Base-by-base conservation (phyloP, 257 asterid genomes). In the Lantana camara region DNA sequence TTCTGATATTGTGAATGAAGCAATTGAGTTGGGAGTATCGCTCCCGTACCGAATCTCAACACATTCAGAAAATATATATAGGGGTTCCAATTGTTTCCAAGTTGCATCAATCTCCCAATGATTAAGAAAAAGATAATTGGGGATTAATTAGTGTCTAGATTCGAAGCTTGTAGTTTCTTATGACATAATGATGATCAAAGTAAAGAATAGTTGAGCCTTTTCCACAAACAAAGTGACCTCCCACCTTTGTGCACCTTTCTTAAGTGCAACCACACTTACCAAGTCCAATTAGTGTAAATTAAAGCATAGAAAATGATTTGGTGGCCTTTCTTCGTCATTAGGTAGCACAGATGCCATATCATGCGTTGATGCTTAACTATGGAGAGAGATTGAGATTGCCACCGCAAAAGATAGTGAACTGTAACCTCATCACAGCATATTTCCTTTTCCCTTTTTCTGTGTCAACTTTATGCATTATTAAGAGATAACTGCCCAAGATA, bases 311-410 rank as follows among this genome's bases (percentile, higher is more conserved):
- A 69, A 70, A 65, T 57, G 67, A 57, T 74, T 27, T 67, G 83
- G 83, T 78, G 27, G 52, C 52, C 62, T 67, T 52, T 78, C 83
- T 27, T 57, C 63, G 58, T 78, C 80, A 57, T 7, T 57, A 48
- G 22, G 23, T n/a, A 64, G 63, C 66, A 79, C 19, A 23, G 49
- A 65, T 46, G 54, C 61, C 47, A 56, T 15, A 63, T 49, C 66
- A 32, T 62, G 46, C 63, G 17, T 42, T 41, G 15, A 16, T 27
- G 68, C 60, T 45, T 24, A 27, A 42, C 34, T 46, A 45, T n/a
- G 40, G 19, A 51, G 37, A 20, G 57, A 11, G 21, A 19, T n/a
- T n/a, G 51, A 0, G 50, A 21, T 5, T 5, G 12, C 5, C 12
- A 46, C 24, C 32, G 32, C 32, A 27, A 27, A 27, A 27, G 40